phyloP scores from a whole-genome alignment of 345 rosid genomes.

The Eucalyptus grandis region DNA sequence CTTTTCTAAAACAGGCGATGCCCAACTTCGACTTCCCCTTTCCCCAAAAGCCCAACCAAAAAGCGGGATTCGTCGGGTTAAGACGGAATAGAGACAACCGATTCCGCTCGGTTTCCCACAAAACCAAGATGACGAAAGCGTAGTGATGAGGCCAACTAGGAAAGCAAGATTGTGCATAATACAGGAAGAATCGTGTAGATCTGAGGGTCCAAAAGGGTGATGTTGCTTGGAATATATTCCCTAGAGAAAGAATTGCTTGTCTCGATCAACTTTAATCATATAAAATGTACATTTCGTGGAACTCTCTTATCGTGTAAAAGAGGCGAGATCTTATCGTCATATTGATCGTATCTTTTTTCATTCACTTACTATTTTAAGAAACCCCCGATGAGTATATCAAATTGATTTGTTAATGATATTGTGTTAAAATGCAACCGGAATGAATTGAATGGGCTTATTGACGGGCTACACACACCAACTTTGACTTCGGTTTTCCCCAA shows the following conservation, averaged over 20 bases:
- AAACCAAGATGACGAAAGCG: background rate
- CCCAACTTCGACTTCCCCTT: background rate
- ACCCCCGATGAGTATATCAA: no score
- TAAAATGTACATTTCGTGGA: no score
- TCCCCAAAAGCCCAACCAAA: background rate
- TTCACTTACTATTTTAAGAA: no score
- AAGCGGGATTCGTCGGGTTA: background rate
- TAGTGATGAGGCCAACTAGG: background rate
- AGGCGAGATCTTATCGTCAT: fast-evolving
- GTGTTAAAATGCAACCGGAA: no score
- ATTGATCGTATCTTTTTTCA: no score
- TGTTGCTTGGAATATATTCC: background rate
- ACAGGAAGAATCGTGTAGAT: background rate
- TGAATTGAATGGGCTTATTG: background rate
- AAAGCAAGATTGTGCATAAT: background rate
- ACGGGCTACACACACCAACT: background rate
- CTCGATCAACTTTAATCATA: no score
- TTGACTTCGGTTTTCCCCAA: background rate
- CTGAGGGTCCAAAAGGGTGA: background rate
- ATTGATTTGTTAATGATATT: no score
- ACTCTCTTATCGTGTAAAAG: no score
- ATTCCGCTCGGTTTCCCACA: background rate
- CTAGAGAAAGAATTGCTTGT: background rate
- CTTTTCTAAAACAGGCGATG: background rate
- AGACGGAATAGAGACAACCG: background rate